Percentiles rank a stretch among this genome's conserved stretches.
Conservation (phyloP, 2,329 filamentous ascomycete species). For the Paecilomyces sp. region DNA sequence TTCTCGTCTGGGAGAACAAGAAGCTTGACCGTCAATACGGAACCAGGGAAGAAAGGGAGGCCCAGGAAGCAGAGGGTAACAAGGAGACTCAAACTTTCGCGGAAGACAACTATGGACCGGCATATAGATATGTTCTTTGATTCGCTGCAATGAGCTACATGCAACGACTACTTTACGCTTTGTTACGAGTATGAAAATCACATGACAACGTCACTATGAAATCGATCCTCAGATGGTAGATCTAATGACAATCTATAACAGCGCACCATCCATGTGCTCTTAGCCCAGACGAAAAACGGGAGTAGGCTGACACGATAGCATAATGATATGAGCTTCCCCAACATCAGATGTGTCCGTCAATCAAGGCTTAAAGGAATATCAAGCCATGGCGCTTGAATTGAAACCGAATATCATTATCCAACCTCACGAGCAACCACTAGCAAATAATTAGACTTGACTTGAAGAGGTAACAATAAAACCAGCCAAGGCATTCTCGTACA, state of each 20-base stretch:
- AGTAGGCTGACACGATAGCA: too few relatives aligned
- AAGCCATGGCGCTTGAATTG: too few relatives aligned
- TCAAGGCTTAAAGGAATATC: too few relatives aligned
- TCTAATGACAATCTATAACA: background rate
- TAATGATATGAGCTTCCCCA: too few relatives aligned
- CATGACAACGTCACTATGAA: background rate
- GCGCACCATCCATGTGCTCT: too few relatives aligned
- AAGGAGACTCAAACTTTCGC: constrained; percentile 13
- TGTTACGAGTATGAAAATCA: background rate
- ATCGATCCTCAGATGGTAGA: background rate
- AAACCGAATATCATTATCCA: too few relatives aligned
- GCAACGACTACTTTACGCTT: background rate
- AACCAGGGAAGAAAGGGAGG: constrained; percentile 12
- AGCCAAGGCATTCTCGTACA: too few relatives aligned
- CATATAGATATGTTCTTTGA: constrained; percentile 31
- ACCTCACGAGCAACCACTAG: too few relatives aligned
- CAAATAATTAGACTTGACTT: too few relatives aligned
- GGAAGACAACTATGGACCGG: constrained; percentile 34
- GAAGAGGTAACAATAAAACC: too few relatives aligned
- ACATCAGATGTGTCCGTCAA: too few relatives aligned
- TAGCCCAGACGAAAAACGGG: too few relatives aligned
- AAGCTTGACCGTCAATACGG: constrained; percentile 48
- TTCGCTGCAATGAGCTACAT: background rate
- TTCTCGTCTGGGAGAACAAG: constrained; percentile 55
- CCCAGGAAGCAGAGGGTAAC: constrained; percentile 5